A percentile compares a stretch with the other conserved stretches of the same genome.
These are phyloP conservation scores for Penicillium vulpinum DNA, from an alignment of 2,329 filamentous ascomycete species.

Conservation along the genomic window DNA sequence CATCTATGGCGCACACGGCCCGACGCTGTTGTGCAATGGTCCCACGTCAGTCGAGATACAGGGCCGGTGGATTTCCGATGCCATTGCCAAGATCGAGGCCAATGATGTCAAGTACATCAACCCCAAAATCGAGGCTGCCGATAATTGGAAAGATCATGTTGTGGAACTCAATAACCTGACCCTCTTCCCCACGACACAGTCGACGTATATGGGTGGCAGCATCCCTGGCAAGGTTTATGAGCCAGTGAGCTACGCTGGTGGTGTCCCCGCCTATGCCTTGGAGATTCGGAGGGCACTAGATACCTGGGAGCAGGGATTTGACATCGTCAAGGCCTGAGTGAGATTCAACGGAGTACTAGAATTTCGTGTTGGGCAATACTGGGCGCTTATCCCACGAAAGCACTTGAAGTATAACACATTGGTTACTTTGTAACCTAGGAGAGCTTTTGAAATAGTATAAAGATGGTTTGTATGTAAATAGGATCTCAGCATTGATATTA, in stretches of 20 bases:
- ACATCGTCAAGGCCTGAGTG: not conserved
- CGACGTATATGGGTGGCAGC: constrained; percentile 59
- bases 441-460: not conserved
- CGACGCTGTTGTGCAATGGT: constrained; percentile 58
- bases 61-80: constrained; percentile 56
- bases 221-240: constrained; percentile 57
- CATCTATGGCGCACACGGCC: constrained; percentile 58
- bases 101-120: constrained; percentile 55
- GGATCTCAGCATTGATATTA: not conserved
- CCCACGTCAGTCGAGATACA: constrained; percentile 58
- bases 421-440: too few relatives aligned
- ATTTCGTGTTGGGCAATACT: not conserved
- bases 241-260: constrained; percentile 47
- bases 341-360: too few relatives aligned
- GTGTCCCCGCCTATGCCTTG: constrained; percentile 17
- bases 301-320: constrained; percentile 11
- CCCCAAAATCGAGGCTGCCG: constrained; percentile 47
- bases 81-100: constrained; percentile 51
- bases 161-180: constrained; percentile 49
- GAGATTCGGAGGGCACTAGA: constrained; percentile 11
- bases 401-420: not conserved
- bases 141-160: constrained; percentile 53
- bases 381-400: not conserved
- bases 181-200: constrained; percentile 52
- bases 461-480: not conserved